Base-by-base conservation (phyloP, 305 asterid species). In the Fraxinus xanthoxyloides region DNA sequence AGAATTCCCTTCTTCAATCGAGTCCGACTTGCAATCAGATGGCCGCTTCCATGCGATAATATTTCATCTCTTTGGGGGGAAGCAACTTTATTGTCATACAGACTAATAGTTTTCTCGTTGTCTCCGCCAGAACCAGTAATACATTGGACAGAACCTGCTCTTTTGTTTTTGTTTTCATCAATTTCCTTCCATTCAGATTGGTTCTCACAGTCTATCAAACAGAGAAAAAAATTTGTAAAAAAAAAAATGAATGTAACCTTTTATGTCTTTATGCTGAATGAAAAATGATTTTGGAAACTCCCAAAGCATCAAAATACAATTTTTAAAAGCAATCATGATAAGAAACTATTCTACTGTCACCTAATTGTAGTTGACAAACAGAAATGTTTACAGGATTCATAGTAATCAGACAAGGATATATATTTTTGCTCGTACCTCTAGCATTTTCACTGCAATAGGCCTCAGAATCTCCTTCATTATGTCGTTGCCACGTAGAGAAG, bases 21-120 rank as follows among this genome's bases (percentile, higher is more conserved):
- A 46, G 88, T 77, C 79, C 82, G 86, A 78, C 46, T 78, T 5
- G 88, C 85, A 74, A 70, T 59, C 69, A 19, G 69, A 59, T 2
- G 30, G 7, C 30, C 1, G 5, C 28, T 21, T 24, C 13, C 69
- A 21, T 59, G 28, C 13, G 13, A 21, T 21, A 8, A 21, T 59
- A 59, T 59, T 59, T 9, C 69, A 59, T 59, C 69, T 59, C 26
- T 13, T 59, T 59, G 69, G 69, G 69, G 21, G 28, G 69, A 59
- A 9, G 30, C 13, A 7, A 59, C 69, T 59, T 21, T 30, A 59
- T 59, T 59, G 5, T 21, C 69, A 21, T 59, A 21, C 21, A 21
- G 69, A 59, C 69, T 21, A 21, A 2, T 21, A 59, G 28, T 59
- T 59, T 7, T 21, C 69, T 59, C 69, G 4, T 13, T 59, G 69